Base-by-base conservation (phyloP, 768 basidiomycete genomes). In the Collybiopsis luxurians region DNA sequence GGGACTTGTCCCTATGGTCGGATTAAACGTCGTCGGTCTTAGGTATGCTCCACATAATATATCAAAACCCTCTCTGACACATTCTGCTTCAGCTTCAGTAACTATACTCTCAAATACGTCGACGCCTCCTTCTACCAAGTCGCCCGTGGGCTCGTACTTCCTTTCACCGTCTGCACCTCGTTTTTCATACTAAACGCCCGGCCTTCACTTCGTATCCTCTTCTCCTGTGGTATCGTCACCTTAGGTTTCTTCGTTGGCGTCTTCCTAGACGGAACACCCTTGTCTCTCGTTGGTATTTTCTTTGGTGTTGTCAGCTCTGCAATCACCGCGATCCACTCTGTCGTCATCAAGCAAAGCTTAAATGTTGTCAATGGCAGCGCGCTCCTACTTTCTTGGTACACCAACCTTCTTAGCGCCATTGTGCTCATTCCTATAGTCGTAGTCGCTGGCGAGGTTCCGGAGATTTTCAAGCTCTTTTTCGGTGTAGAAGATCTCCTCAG, bases 101-200 rank as follows among this genome's bases (percentile, higher is more conserved):
- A 95, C 69, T 94, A 86, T 67, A 93, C 90, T 39, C 80, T 95
- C 57, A 92, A 94, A 84, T 92, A 90, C 65, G 95, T 97, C 63
- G 94, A 95, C 56, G 92, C 92, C 12, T 95, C 93, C 0, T 94
- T 96, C 72, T 95, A 96, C 70, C 95, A 96, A 75, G 89, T 98
- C 60, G 95, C 95, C 0, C 88, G 95, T 15, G 95, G 95, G 10
- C 80, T 98, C 59, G 84, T 98, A 27, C 85, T 98, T 23, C 95
- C 96, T 0, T 90, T 94, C 78, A 98, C 96, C 17, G 93, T 97
- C 63, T 75, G 77, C 65, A 87, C 92, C n/a, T 95, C 95, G 40
- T 89, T 82, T 69, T 26, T 91, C 64, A 75, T 92, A 66, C 85
- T 97, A 30, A 79, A 85, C 60, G 69, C 91, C 9, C 82, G 87